phyloP scores from a whole-genome alignment of 1,139 yeast genomes.

The Yamadazyma blattariae region DNA sequence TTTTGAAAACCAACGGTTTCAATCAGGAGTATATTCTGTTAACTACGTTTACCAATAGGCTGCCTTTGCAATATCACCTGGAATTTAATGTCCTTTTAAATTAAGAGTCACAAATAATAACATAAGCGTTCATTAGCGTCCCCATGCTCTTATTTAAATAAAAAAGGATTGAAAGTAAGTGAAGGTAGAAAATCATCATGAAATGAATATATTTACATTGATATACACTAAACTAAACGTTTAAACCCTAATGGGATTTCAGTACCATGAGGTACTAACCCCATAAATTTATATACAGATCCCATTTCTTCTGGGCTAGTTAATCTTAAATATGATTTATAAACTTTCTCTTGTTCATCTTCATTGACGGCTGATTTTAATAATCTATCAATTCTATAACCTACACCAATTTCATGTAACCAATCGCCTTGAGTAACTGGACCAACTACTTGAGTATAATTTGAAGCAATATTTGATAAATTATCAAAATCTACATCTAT shows the following conservation, averaged over 20 bases:
- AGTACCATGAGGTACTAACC: slow-evolving; percentile 52
- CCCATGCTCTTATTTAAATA: no score
- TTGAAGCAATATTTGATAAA: slow-evolving; percentile 28
- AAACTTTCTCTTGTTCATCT: slow-evolving; percentile 44
- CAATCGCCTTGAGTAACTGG: slow-evolving; percentile 81
- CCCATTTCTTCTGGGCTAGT: slow-evolving; percentile 77
- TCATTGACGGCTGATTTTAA: slow-evolving; percentile 27
- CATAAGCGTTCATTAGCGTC: no score
- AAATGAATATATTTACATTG: no score
- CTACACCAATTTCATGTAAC: slow-evolving; percentile 75
- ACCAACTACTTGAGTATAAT: slow-evolving; percentile 38
- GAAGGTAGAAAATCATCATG: no score
- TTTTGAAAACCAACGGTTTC: no score
- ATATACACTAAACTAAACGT: no score
- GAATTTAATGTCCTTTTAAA: no score
- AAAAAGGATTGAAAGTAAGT: no score
- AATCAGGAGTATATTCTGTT: no score
- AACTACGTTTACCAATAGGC: no score
- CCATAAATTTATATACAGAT: slow-evolving; percentile 68
- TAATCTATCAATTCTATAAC: slow-evolving; percentile 61
- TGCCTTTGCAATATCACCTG: no score
- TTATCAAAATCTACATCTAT: slow-evolving; percentile 81
- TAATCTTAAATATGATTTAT: slow-evolving; percentile 59
- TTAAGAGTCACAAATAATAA: no score
- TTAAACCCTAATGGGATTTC: slow-evolving; percentile 34